Percentiles rank a stretch among this genome's conserved stretches.
Conservation (phyloP, 345 rosid species). For the Euphorbia pulcherrima region DNA sequence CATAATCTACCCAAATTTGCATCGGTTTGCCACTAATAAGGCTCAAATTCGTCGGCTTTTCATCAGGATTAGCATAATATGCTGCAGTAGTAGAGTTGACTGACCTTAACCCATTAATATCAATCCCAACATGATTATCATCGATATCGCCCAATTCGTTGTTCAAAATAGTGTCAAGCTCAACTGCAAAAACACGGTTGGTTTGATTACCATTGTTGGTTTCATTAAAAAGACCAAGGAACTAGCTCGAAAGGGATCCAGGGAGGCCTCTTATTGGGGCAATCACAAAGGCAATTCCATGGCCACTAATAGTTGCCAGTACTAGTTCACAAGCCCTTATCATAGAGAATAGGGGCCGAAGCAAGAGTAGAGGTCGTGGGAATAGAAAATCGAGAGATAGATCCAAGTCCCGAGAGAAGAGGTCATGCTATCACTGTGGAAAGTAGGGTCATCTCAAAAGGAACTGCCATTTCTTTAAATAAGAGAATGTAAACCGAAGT, state of each 20-base stretch:
- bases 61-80: constrained; percentile 30
- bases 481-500: too few species aligned
- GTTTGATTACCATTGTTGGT: constrained; percentile 32
- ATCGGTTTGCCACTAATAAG: constrained; percentile 33
- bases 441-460: too few species aligned
- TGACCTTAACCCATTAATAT: constrained; percentile 44
- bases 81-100: constrained; percentile 31
- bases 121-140: constrained; percentile 59
- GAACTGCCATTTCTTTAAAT: too few species aligned
- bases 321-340: too few species aligned
- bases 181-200: constrained; percentile 52
- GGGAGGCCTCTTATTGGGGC: constrained; percentile 47
- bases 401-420: too few species aligned
- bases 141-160: constrained; percentile 39
- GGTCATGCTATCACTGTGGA: too few species aligned
- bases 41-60: constrained; percentile 8
- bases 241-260: constrained; percentile 29
- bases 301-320: constrained; percentile 30
- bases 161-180: constrained; percentile 44
- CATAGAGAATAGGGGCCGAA: too few species aligned
- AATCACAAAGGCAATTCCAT: constrained; percentile 51
- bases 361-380: too few species aligned
- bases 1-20: constrained; percentile 57
- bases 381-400: too few species aligned
- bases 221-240: constrained; percentile 45